Percentiles rank a stretch among this genome's conserved stretches.
Conservation (phyloP, 2,329 filamentous ascomycete genomes). For the Colletotrichum chrysophilum region DNA sequence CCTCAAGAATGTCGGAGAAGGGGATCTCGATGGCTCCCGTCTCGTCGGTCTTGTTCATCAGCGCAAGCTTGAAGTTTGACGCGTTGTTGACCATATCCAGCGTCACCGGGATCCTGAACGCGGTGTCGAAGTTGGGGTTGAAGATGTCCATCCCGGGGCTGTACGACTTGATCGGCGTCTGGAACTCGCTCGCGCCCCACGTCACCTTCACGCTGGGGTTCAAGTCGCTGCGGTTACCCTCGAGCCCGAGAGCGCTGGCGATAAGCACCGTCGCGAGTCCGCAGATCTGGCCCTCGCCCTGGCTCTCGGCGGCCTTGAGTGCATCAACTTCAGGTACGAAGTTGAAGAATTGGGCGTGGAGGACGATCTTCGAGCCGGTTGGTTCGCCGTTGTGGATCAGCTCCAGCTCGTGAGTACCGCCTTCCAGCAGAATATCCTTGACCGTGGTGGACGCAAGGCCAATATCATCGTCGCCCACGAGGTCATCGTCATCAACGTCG, state of each 20-base stretch:
- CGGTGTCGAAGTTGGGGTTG: conserved; percentile 52
- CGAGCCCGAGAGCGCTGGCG: conserved; percentile 44
- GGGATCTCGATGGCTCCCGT: conserved; percentile 37
- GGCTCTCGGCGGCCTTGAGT: conserved; percentile 29
- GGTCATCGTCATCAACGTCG: conserved; percentile 49
- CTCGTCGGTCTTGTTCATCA: conserved; percentile 39
- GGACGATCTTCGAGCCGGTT: conserved; percentile 36
- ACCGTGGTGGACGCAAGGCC: conserved; percentile 44
- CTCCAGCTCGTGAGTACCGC: conserved; percentile 44
- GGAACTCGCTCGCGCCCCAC: conserved; percentile 45
- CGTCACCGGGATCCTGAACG: conserved; percentile 45
- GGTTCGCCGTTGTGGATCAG: conserved; percentile 41
- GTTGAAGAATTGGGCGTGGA: conserved; percentile 45
- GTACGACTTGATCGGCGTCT: conserved; percentile 46
- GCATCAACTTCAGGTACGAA: conserved; percentile 40
- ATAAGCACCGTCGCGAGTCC: conserved; percentile 49
- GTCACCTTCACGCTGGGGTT: conserved; percentile 50
- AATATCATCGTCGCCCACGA: conserved; percentile 47
- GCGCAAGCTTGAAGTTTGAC: conserved; percentile 34
- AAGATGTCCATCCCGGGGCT: conserved; percentile 50
- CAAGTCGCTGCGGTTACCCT: conserved; percentile 46
- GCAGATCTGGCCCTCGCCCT: conserved; percentile 34
- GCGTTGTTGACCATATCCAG: conserved; percentile 31
- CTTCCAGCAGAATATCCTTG: conserved; percentile 44
- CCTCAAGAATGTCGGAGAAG: conserved; percentile 36